Conservation (phyloP, 208 protist genomes). For the Trypanosoma cruzi region DNA sequence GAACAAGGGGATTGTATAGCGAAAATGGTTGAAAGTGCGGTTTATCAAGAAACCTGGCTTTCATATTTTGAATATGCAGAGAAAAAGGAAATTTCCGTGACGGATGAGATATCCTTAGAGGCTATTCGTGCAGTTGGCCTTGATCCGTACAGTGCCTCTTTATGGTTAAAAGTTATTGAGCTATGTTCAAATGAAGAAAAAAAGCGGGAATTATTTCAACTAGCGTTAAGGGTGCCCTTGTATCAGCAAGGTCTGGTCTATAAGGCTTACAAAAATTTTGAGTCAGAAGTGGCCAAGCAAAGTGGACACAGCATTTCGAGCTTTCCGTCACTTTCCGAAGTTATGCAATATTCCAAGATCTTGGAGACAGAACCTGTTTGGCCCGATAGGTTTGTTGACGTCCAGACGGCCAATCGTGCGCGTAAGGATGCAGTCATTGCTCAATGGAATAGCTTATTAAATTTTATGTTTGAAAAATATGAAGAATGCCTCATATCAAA, state of each 20-base stretch:
- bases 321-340: constrained; percentile 15
- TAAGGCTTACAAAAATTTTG: constrained; percentile 47
- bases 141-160: constrained; percentile 65
- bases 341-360: constrained; percentile 24
- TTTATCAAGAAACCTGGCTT: constrained; percentile 82
- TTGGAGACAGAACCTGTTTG: constrained; percentile 39
- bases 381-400: constrained; percentile 69
- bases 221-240: constrained; percentile 72
- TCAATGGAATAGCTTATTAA: constrained; percentile 57
- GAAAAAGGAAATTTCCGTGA: constrained; percentile 42
- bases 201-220: constrained; percentile 62
- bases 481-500: constrained; percentile 17
- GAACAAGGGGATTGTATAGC: constrained; percentile 50
- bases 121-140: constrained; percentile 76
- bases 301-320: constrained; percentile 1
- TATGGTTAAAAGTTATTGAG: constrained; percentile 65
- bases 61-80: constrained; percentile 72
- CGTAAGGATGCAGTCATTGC: constrained; percentile 34
- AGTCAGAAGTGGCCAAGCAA: constrained; percentile 21
- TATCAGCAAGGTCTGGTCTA: constrained; percentile 47
- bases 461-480: constrained; percentile 39
- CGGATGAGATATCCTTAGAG: constrained; percentile 57
- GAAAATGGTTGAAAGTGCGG: constrained; percentile 65
- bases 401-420: constrained; percentile 11
- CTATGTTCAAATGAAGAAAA: constrained; percentile 36